Evolutionary conservation across 805 yeast species (phyloP), one percentile per base, ranked within the genome.

Genomic region (Candida bentonensis): DNA sequence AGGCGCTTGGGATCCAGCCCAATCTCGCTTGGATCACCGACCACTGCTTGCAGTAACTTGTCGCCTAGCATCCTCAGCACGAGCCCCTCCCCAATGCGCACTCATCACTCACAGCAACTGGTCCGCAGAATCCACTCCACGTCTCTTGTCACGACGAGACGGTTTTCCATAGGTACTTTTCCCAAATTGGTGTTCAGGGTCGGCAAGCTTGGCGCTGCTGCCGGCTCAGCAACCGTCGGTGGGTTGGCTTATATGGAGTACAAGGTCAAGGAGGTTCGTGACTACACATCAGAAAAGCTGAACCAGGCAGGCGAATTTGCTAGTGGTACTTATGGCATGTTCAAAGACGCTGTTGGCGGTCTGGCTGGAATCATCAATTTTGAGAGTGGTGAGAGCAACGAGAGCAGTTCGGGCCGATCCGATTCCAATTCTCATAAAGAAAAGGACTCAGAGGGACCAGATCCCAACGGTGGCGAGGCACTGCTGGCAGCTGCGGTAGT

Each of bases 191-290:
- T 30, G 5, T 5, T 75, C 1, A 74, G 72, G 49, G 60, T 81
- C 20, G 36, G 36, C 36, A n/a, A n/a, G 1, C 96, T 96, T 0
- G 89, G 86, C 0, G 80, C 80, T 50, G 66, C 89, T 49, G 65
- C 87, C 0, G 97, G 96, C 1, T 88, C 94, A 4, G 87, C 95
- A 0, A 62, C 87, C 27, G 96, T 94, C 2, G 97, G 96, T 9
- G 95, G 94, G 4, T 94, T 95, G 0, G 81, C 95, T 2, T 92
- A 87, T 58, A 79, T 89, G 42, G 86, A 88, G 17, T 88, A 88
- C 61, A 89, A 92, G 60, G 82, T 88, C 7, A 94, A 87, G 30
- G 94, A 89, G 61, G 94, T 94, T 1, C 70, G 84, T 0, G 68
- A 60, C 30, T 84, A 73, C 53, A 76, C 95, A 0, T 69, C 69